Base-by-base conservation (phyloP, 768 basidiomycete genomes). In the Russula dissimulans region DNA sequence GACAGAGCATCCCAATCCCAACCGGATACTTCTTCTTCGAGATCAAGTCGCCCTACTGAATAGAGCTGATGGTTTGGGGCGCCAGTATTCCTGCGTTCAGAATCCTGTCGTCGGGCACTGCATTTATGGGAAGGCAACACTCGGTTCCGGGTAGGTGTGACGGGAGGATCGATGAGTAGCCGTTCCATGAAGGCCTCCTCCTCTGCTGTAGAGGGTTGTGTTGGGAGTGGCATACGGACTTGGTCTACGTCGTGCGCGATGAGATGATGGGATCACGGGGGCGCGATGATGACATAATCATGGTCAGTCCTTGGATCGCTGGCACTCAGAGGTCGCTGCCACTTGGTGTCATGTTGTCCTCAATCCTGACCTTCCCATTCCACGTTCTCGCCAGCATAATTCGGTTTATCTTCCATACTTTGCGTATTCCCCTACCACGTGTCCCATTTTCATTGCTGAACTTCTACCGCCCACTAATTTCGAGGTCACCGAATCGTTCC, bases 391-490 rank as follows among this genome's bases (percentile, higher is more conserved):
- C 81, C 17, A 76, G 74, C 29, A 67, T 88, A n/a, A 69, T 87
- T 48, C 81, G 84, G 42, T 85, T 86, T 70, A 66, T 91, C 42
- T 81, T 89, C 61, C 76, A 79, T 39, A 67, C 87, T 18, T 76
- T 92, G 12, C 84, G 84, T 26, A 79, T 90, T 12, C 86, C 88
- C 10, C 60, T 89, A 14, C 84, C 87, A 5, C 68, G 67, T 32
- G 62, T 70, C 2, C 79, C 81, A 0, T 80, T 85, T 69, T 72
- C 73, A 34, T 69, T 75, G 1, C 71, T 84, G 65, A 78, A 75
- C 50, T 74, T 81, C 63, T 78, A 80, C 64, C 73, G 75, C 11
- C 71, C 75, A 10, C 66, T 76, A 45, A 60, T 66, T n/a, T 3
- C 46, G 51, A 59, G 38, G 43, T 47, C 71, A 75, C 51, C 71